Evolutionary conservation across 768 basidiomycete genomes (phyloP).

Genomic region (Termitomyces sp.): DNA sequence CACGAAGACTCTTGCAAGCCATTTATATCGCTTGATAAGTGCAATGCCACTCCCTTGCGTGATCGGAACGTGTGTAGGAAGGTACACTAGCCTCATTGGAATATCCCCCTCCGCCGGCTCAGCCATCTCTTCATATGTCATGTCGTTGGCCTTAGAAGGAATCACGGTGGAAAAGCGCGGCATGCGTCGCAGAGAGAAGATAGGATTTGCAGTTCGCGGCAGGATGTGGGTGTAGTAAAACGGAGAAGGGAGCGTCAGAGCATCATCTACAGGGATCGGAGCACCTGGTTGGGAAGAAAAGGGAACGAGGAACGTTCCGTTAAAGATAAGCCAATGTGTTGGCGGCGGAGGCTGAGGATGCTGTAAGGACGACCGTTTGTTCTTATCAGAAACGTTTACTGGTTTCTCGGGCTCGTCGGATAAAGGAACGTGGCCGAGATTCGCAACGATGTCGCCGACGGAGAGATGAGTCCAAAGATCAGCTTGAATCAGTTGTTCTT

Average conservation of each 20-base stretch:
- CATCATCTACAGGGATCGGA: slow-evolving; percentile 46
- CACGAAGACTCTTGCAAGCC: slow-evolving; percentile 50
- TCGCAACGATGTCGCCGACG: slow-evolving; percentile 73
- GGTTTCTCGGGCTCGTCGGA: slow-evolving; percentile 22
- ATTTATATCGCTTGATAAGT: slow-evolving; percentile 55
- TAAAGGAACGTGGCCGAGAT: slow-evolving; percentile 70
- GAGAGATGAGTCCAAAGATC: slow-evolving; percentile 76
- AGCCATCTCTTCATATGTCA: background rate
- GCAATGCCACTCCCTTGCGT: slow-evolving; percentile 56
- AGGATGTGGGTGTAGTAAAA: slow-evolving; percentile 73
- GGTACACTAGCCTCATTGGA: slow-evolving; percentile 40
- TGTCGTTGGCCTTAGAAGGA: slow-evolving; percentile 17
- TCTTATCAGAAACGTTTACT: slow-evolving; percentile 12
- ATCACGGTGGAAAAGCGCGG: slow-evolving; percentile 29
- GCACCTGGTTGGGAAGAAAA: slow-evolving; percentile 47
- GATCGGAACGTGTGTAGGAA: slow-evolving; percentile 46
- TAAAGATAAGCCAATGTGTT: slow-evolving; percentile 68
- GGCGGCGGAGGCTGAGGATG: slow-evolving; percentile 4
- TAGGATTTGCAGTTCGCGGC: slow-evolving; percentile 28
- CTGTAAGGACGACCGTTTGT: slow-evolving; percentile 1
- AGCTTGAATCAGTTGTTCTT: slow-evolving; percentile 60
- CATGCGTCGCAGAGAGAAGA: slow-evolving; percentile 28
- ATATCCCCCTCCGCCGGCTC: slow-evolving; percentile 6
- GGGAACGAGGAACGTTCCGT: slow-evolving; percentile 56
- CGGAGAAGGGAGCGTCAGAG: slow-evolving; percentile 66